Conservation (phyloP, 176 grass and related monocot species). For the Phyllostachys edulis region DNA sequence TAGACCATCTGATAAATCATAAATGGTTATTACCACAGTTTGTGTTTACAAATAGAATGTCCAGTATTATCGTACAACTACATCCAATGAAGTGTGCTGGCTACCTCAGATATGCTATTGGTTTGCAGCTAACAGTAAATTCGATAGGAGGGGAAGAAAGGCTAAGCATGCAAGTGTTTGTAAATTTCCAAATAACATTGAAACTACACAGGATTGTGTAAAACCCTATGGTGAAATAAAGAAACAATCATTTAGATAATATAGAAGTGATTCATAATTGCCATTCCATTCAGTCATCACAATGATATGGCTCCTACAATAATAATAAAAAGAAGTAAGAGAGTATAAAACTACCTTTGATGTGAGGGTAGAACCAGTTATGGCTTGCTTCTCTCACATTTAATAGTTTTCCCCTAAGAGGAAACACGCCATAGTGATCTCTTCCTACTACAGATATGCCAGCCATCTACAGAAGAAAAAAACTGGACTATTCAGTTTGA, state of each 20-base stretch:
- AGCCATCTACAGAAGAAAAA: too few relatives aligned
- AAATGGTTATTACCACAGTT: neutral
- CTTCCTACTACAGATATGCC: too few relatives aligned
- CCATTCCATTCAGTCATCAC: constrained; percentile 2
- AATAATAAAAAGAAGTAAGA: neutral
- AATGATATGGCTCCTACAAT: neutral
- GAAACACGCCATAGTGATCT: too few relatives aligned
- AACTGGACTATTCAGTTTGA: too few relatives aligned
- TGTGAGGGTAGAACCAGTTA: constrained; percentile 85
- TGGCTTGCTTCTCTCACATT: too few relatives aligned
- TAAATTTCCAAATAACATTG: constrained; percentile 11
- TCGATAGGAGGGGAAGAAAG: neutral
- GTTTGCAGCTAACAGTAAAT: neutral
- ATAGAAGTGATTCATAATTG: neutral
- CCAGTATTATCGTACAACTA: too few relatives aligned
- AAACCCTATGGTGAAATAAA: neutral
- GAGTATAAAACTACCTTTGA: constrained; percentile 67
- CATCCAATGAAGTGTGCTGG: too few relatives aligned
- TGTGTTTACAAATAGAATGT: constrained; percentile 14
- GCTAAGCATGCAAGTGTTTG: constrained; percentile 2
- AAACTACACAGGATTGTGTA: neutral
- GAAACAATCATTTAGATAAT: neutral
- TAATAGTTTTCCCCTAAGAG: too few relatives aligned
- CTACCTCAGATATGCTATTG: too few relatives aligned
- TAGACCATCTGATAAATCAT: constrained; percentile 18